phyloP scores from a whole-genome alignment of 1,139 yeast species.

The Saccharomycopsis hybrid region DNA sequence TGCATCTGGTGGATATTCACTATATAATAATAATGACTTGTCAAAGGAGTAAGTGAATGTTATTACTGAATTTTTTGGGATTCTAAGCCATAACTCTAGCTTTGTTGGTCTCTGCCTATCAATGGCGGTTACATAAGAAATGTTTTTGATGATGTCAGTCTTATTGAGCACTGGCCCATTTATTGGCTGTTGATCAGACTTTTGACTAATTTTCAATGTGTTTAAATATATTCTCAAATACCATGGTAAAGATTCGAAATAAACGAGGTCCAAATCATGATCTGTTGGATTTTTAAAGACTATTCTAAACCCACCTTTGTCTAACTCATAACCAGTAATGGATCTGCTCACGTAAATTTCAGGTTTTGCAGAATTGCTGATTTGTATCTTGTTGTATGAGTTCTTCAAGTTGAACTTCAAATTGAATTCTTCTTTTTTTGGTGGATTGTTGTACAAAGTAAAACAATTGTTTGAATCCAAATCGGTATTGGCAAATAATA shows the following conservation, averaged over 20 bases:
- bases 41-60: conserved; percentile 76
- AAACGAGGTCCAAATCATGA: conserved; percentile 44
- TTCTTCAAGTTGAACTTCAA: conserved; percentile 25
- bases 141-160: conserved; percentile 40
- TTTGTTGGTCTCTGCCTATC: conserved; percentile 83
- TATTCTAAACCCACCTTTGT: conserved; percentile 81
- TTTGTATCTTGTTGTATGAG: conserved; percentile 32
- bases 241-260: conserved; percentile 91
- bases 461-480: conserved; percentile 26
- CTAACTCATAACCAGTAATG: conserved; percentile 87
- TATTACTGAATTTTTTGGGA: conserved; percentile 62
- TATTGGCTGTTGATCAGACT: conserved; percentile 24
- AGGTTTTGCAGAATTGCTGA: conserved; percentile 38
- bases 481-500: conserved; percentile 22
- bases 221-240: conserved; percentile 79
- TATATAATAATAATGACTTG: conserved; percentile 73
- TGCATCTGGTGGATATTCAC: conserved; percentile 98
- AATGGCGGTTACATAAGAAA: conserved; percentile 66
- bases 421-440: conserved; percentile 25
- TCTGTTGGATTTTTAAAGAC: conserved; percentile 62
- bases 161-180: not conserved
- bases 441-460: conserved; percentile 27
- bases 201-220: conserved; percentile 41
- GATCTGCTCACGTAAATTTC: conserved; percentile 79
- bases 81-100: conserved; percentile 54